Evolutionary conservation across 805 yeast genomes (phyloP).

Genomic region (Torulaspora indica): DNA sequence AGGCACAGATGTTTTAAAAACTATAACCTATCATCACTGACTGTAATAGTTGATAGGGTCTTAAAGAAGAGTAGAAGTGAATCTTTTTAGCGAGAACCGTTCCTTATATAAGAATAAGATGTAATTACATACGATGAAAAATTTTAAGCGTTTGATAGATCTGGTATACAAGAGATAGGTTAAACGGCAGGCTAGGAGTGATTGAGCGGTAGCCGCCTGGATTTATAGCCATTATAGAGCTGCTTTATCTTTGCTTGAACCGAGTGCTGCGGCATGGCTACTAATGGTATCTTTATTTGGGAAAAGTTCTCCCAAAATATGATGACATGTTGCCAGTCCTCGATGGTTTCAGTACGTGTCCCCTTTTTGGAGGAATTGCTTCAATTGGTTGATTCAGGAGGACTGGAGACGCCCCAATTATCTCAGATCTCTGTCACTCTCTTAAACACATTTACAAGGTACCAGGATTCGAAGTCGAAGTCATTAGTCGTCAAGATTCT

Average conservation of each 20-base stretch:
- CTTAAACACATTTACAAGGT: slow-evolving; percentile 47
- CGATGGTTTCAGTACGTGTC: slow-evolving; percentile 25
- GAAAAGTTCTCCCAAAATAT: slow-evolving; percentile 23
- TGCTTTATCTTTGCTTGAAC: background rate
- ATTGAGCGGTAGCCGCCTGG: slow-evolving; percentile 1
- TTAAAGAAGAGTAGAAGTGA: background rate
- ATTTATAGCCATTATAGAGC: background rate
- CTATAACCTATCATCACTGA: slow-evolving; percentile 43
- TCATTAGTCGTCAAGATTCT: slow-evolving; percentile 41
- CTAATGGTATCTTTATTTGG: slow-evolving; percentile 16
- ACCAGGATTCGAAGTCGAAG: slow-evolving; percentile 49
- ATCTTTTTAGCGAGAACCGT: background rate
- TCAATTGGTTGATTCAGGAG: slow-evolving; percentile 19
- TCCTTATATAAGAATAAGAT: background rate
- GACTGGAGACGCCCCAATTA: slow-evolving; percentile 24
- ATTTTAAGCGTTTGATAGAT: slow-evolving; percentile 1
- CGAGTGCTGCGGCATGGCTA: background rate
- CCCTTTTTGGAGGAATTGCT: slow-evolving; percentile 29
- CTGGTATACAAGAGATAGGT: background rate
- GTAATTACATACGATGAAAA: slow-evolving; percentile 14
- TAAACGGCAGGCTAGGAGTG: background rate
- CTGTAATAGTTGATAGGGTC: slow-evolving; percentile 53
- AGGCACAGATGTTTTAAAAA: slow-evolving; percentile 9
- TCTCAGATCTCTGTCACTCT: slow-evolving; percentile 36
- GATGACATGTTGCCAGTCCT: slow-evolving; percentile 22